Conservation (phyloP, 306 rosid species). For the Quercus alba region DNA sequence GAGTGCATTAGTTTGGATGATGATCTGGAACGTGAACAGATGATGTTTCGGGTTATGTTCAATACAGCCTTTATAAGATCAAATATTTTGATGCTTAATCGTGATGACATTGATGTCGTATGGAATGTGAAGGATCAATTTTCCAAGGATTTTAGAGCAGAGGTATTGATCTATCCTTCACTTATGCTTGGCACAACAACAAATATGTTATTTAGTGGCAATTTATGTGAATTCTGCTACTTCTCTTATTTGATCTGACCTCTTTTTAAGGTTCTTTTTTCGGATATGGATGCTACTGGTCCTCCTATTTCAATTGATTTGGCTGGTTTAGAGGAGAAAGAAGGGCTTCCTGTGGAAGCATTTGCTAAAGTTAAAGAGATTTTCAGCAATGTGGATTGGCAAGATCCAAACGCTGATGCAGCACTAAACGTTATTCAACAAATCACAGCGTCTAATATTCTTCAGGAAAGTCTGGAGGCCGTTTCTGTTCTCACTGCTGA, state of each 20-base stretch:
- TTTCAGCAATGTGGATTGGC: constrained; percentile 83
- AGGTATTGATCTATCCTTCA: constrained; percentile 52
- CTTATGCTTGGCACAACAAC: constrained; percentile 9
- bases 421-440: constrained; percentile 59
- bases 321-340: constrained; percentile 76
- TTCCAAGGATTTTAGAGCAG: constrained; percentile 88
- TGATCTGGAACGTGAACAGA: constrained; percentile 80
- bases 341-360: constrained; percentile 90
- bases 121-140: constrained; percentile 81
- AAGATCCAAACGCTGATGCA: constrained; percentile 65
- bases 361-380: constrained; percentile 91
- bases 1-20: constrained; percentile 83
- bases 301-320: constrained; percentile 62
- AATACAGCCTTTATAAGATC: constrained; percentile 96
- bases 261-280: constrained; percentile 72
- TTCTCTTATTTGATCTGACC: constrained; percentile 38
- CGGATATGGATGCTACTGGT: constrained; percentile 82
- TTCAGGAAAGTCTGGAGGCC: constrained; percentile 42
- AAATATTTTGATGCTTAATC: constrained; percentile 93
- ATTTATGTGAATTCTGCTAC: constrained; percentile 46
- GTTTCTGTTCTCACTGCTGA: constrained; percentile 31
- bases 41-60: constrained; percentile 96
- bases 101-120: constrained; percentile 80
- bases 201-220: constrained; percentile 25
- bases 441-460: constrained; percentile 50